Evolutionary conservation across 495 filamentous ascomycete genomes (phyloP), one percentile per base, ranked within the genome.

Genomic region (Neurospora sp.): DNA sequence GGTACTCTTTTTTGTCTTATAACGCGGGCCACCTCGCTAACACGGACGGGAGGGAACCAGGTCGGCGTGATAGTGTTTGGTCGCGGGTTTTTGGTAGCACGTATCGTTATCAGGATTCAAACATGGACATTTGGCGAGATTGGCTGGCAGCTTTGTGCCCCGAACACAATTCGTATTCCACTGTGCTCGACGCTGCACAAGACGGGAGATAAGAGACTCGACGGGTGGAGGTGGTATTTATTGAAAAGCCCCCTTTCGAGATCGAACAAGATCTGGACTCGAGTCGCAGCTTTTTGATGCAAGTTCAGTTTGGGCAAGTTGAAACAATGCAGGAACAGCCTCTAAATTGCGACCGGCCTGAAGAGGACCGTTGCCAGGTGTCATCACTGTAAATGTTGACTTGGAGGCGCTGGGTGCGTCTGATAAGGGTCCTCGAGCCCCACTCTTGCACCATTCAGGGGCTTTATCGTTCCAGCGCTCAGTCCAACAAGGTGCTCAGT

Each of bases 81-180:
- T 35, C 20, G 41, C 27, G 18, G 70, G 23, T 59, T 41, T 42
- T 39, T 14, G 27, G 23, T 72, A 35, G 70, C 41, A 48, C 39
- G 70, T 48, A 72, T 48, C 42, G 42, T 48, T 23, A 37, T 72
- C 70, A 38, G 42, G 42, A 39, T 59, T 59, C n/a, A 59, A 54
- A 72, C 70, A 72, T 72, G 27, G 54, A 35, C 54, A 66, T 66
- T 35, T 72, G 70, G 70, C 42, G 70, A 72, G 27, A 72, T 72
- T 72, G 70, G 70, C 70, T 72, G 42, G 70, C 42, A 35, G 48
- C 70, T 42, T 54, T 72, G 70, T 35, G 70, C 70, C 41, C 48
- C 42, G 70, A 48, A 72, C 42, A 72, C 70, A 37, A 42, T 38
- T 48, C 70, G 39, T 62, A 62, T 66, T 18, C 54, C 27, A 35